Conservation (phyloP, 2,329 filamentous ascomycete species). For the Leptographium radiaticola region DNA sequence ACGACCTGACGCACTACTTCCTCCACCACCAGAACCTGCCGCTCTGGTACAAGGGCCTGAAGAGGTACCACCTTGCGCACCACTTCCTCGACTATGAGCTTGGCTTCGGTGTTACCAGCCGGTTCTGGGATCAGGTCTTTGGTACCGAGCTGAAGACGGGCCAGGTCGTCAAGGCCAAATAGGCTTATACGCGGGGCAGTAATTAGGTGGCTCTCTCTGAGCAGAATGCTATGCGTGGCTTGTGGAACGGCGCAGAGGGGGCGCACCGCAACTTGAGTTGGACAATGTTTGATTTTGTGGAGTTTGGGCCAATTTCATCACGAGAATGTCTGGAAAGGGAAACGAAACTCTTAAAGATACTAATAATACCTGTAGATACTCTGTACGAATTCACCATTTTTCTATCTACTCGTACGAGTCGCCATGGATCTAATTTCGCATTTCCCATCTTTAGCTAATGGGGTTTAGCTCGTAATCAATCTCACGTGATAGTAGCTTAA, state of each 20-base stretch:
- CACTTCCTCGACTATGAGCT: conserved; percentile 98
- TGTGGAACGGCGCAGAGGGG: not conserved
- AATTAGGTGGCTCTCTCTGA: not conserved
- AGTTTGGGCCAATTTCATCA: not conserved
- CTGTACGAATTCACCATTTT: not conserved
- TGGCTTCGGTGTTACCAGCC: conserved; percentile 90
- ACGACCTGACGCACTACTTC: conserved; percentile 98
- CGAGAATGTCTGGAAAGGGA: not conserved
- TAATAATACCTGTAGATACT: not conserved
- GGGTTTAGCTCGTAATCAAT: not conserved
- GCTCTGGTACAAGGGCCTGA: conserved; percentile 76
- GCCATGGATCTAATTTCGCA: no score
- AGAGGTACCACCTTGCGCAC: conserved; percentile 95
- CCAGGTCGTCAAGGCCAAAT: conserved; percentile 22
- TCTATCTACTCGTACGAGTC: not conserved
- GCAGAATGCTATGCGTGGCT: not conserved
- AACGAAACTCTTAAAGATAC: not conserved
- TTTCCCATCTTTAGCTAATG: no score
- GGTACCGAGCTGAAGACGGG: conserved; percentile 57
- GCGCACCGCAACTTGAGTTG: not conserved
- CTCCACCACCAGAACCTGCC: conserved; percentile 90
- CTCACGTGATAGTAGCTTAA: not conserved
- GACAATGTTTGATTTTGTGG: not conserved
- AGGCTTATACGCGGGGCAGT: not conserved
- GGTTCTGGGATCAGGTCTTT: conserved; percentile 90